These are phyloP conservation scores for Hippophae rhamnoides DNA, from an alignment of 306 rosid species.

Conservation along the genomic window DNA sequence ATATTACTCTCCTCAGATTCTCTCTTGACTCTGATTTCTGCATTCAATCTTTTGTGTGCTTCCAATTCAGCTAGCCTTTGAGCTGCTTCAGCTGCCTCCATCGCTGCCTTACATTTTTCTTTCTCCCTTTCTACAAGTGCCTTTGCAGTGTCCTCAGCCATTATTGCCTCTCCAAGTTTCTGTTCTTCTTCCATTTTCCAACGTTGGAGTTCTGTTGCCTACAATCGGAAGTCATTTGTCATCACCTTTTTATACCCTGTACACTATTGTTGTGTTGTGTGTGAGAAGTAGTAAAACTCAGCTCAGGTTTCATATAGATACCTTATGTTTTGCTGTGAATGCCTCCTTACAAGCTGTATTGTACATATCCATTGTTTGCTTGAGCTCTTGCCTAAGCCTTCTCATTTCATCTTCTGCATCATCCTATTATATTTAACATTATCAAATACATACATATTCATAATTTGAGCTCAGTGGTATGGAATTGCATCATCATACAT, in stretches of 20 bases:
- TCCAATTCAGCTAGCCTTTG: slow-evolving; percentile 46
- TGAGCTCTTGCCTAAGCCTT: slow-evolving; percentile 41
- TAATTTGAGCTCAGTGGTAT: slow-evolving; percentile 4
- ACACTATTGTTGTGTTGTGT: not conserved
- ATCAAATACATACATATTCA: not conserved
- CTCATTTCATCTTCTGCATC: slow-evolving; percentile 44
- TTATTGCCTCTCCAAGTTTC: slow-evolving; percentile 37
- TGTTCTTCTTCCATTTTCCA: slow-evolving; percentile 29
- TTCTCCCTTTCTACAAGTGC: slow-evolving; percentile 40
- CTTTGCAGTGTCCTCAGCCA: slow-evolving; percentile 42
- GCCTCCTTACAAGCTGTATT: slow-evolving; percentile 51
- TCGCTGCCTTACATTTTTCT: slow-evolving; percentile 38
- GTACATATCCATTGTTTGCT: slow-evolving; percentile 47
- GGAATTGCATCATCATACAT: not conserved
- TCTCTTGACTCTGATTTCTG: slow-evolving; percentile 33
- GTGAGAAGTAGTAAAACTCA: not conserved
- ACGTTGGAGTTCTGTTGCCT: slow-evolving; percentile 43
- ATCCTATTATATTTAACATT: slow-evolving; percentile 21
- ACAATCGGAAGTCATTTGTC: too few species aligned
- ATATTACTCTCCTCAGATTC: slow-evolving; percentile 33
- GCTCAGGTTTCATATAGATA: slow-evolving; percentile 10
- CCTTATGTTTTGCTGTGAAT: slow-evolving; percentile 35
- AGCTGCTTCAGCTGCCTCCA: slow-evolving; percentile 42
- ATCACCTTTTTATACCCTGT: too few species aligned
- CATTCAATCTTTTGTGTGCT: slow-evolving; percentile 38